Evolutionary conservation across 805 yeast genomes (phyloP).

Genomic region (Saccharomycopsis sp.): DNA sequence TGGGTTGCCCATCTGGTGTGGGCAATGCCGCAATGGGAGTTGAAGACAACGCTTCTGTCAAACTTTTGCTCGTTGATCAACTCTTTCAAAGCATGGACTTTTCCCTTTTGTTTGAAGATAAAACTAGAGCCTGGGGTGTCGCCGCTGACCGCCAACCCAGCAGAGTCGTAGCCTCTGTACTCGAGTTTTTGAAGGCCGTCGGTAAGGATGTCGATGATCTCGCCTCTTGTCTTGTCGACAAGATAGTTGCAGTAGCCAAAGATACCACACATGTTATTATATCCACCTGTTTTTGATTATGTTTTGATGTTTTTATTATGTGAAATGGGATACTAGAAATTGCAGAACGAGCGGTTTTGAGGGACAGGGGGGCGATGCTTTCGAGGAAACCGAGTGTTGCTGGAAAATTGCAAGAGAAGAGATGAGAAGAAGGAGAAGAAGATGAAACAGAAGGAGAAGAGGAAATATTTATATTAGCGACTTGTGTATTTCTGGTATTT

Average conservation of each 20-base stretch:
- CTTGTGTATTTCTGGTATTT: too few species aligned
- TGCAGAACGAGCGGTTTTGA: too few species aligned
- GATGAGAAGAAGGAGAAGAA: too few species aligned
- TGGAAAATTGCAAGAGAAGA: too few species aligned
- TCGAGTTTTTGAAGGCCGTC: constrained; percentile 86
- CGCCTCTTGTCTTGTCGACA: constrained; percentile 87
- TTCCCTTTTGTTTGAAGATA: constrained; percentile 81
- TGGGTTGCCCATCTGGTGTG: constrained; percentile 99
- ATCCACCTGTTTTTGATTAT: too few species aligned
- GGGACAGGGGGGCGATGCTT: too few species aligned
- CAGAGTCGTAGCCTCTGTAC: constrained; percentile 96
- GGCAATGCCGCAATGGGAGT: constrained; percentile 90
- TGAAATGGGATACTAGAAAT: too few species aligned
- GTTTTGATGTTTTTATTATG: too few species aligned
- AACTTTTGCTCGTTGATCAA: constrained; percentile 39
- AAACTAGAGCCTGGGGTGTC: constrained; percentile 62
- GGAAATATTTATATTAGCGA: too few species aligned
- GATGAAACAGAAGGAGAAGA: too few species aligned
- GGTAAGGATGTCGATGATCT: constrained; percentile 77
- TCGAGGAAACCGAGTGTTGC: too few species aligned
- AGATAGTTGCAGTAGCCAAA: constrained; percentile 96
- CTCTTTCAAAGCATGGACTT: constrained; percentile 65
- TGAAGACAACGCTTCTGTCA: constrained; percentile 56
- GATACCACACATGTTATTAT: constrained; percentile 84
- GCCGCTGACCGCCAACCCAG: constrained; percentile 94